Evolutionary conservation across 768 basidiomycete genomes (phyloP).

Genomic region (Psilocybe subaeruginosa): DNA sequence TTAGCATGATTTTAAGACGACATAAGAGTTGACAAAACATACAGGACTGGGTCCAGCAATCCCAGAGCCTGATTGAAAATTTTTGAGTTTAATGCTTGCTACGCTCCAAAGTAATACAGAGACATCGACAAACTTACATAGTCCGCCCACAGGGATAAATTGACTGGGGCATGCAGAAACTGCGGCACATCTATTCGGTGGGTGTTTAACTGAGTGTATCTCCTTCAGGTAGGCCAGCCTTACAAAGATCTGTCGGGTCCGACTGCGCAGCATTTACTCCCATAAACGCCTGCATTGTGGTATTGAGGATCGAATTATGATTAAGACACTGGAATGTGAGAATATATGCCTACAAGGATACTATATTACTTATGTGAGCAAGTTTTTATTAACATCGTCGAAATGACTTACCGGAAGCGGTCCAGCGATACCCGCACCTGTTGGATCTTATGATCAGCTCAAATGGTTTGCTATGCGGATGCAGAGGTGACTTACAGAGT

Average conservation of each 20-base stretch:
- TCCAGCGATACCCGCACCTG: constrained; percentile 22
- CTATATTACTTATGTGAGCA: neutral
- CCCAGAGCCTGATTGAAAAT: constrained; percentile 17
- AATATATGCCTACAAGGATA: neutral
- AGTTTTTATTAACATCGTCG: neutral
- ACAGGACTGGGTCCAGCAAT: constrained; percentile 20
- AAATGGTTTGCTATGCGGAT: neutral
- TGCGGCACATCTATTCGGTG: constrained; percentile 13
- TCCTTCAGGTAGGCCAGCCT: neutral
- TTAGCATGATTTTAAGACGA: neutral
- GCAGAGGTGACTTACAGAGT: constrained; percentile 9
- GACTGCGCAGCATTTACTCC: constrained; percentile 21
- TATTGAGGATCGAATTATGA: neutral
- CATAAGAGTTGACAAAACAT: neutral
- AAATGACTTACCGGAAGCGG: constrained; percentile 13
- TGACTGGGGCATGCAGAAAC: constrained; percentile 15
- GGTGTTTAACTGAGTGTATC: neutral
- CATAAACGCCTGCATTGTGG: constrained; percentile 13
- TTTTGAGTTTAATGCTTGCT: neutral
- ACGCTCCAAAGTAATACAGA: neutral
- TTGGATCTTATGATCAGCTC: neutral
- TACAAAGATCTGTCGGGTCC: constrained; percentile 19
- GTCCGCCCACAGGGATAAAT: constrained; percentile 18
- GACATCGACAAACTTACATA: constrained; percentile 12
- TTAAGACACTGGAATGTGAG: no score